These are phyloP conservation scores for Tuber aestivum DNA, from an alignment of 495 filamentous ascomycete species.

Conservation along the genomic window DNA sequence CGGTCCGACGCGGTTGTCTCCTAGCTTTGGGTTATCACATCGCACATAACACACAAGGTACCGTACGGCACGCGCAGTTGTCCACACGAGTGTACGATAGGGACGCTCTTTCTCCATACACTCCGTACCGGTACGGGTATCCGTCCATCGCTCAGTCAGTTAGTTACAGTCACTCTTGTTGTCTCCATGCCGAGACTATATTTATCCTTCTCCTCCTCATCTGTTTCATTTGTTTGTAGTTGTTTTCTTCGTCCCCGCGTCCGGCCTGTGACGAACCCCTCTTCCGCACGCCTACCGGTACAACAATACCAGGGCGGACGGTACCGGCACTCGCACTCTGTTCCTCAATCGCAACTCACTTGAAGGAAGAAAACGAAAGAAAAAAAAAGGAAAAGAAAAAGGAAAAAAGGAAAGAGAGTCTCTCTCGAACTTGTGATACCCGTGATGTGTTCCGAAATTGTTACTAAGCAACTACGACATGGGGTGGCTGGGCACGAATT, in stretches of 20 bases:
- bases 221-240: neutral
- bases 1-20: too few relatives aligned
- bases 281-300: neutral
- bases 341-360: neutral
- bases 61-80: neutral
- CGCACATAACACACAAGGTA: neutral
- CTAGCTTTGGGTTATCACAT: neutral
- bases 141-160: neutral
- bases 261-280: neutral
- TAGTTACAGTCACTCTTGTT: neutral
- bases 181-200: neutral
- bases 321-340: neutral
- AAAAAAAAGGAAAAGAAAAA: too few relatives aligned
- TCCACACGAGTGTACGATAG: neutral
- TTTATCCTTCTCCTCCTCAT: neutral
- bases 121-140: too few relatives aligned
- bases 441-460: slow-evolving; percentile 24
- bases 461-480: slow-evolving; percentile 35
- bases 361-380: neutral
- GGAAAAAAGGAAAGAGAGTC: too few relatives aligned
- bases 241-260: neutral
- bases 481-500: slow-evolving; percentile 32
- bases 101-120: neutral
- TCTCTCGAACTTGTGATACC: neutral
- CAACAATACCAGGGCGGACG: neutral